phyloP scores from a whole-genome alignment of 1,139 yeast species.

The Pneumocystis sp. region DNA sequence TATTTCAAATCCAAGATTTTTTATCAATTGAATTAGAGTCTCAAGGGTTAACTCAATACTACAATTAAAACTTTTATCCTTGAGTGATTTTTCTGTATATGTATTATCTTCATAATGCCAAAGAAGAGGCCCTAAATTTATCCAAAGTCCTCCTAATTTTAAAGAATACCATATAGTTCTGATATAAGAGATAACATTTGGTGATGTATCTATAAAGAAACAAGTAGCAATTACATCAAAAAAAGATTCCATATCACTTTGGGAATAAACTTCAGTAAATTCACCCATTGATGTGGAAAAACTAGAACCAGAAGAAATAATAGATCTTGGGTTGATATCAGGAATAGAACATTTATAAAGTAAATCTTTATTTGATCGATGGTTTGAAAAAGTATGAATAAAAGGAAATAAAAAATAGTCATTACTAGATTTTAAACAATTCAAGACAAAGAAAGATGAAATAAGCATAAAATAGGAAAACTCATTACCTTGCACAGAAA shows the following conservation, averaged over 20 bases:
- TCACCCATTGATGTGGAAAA: slow-evolving; percentile 76
- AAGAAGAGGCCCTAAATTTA: slow-evolving; percentile 69
- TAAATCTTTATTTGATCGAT: slow-evolving; percentile 37
- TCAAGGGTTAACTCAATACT: slow-evolving; percentile 55
- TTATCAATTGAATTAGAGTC: slow-evolving; percentile 39
- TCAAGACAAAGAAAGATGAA: slow-evolving; percentile 49
- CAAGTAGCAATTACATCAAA: slow-evolving; percentile 41
- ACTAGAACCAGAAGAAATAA: not conserved
- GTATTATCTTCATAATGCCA: slow-evolving; percentile 65
- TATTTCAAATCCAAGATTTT: slow-evolving; percentile 41
- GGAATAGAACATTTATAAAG: slow-evolving; percentile 35
- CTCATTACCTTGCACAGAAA: slow-evolving; percentile 72
- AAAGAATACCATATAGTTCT: slow-evolving; percentile 41
- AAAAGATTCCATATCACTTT: slow-evolving; percentile 2
- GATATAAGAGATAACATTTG: slow-evolving; percentile 56
- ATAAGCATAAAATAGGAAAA: slow-evolving; percentile 68
- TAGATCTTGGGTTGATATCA: slow-evolving; percentile 22
- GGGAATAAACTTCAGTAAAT: slow-evolving; percentile 59
- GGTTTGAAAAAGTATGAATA: slow-evolving; percentile 62
- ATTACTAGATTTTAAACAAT: slow-evolving; percentile 37
- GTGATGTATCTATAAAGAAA: slow-evolving; percentile 69
- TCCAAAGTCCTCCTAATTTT: slow-evolving; percentile 49
- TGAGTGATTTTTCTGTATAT: slow-evolving; percentile 15
- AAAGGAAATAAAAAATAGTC: slow-evolving; percentile 55
- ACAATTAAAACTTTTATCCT: slow-evolving; percentile 25